Evolutionary conservation across 257 asterid species (phyloP), one percentile per base, ranked within the genome.

Genomic region (Nicotiana paniculata): DNA sequence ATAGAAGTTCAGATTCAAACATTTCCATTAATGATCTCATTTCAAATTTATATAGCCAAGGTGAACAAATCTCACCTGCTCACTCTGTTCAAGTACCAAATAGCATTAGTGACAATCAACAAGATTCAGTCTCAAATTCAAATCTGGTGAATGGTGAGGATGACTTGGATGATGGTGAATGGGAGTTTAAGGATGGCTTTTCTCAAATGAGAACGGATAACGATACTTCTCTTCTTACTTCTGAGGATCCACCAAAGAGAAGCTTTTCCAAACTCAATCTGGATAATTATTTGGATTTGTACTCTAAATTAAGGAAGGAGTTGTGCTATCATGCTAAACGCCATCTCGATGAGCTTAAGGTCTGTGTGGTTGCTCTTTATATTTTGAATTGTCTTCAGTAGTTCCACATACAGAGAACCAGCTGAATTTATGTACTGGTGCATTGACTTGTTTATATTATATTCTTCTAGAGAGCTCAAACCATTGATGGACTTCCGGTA

Each of bases 1-100:
- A 79, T 80, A 89, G 28, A 83, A 82, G 86, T 85, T 79, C 85
- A 77, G 72, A 85, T 54, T 77, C 86, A 82, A 81, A 59, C 79
- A 48, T 83, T 61, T 90, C 95, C 59, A 86, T 91, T 81, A 86
- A 55, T 79, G 97, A 94, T 83, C 88, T 93, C 75, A 85, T 91
- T 83, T 90, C 94, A 81, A 90, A 86, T 81, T 91, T 94, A 78
- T 90, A 91, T 88, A 85, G 86, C 86, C 90, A 94, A 81, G 87
- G 89, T 70, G 93, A 84, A 84, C 90, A 83, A 82, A 76, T 83
- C 62, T 85, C 93, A 83, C 63, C 88, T 18, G 39, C 37, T 68
- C 83, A 77, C 82, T 59, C 87, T 61, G 54, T 82, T 80, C 70
- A 83, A 77, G 82, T 86, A 6, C 82, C 86, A 81, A 85, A 53